These are phyloP conservation scores for Penicillium sp. DNA, from an alignment of 2,329 filamentous ascomycete genomes.

Conservation along the genomic window DNA sequence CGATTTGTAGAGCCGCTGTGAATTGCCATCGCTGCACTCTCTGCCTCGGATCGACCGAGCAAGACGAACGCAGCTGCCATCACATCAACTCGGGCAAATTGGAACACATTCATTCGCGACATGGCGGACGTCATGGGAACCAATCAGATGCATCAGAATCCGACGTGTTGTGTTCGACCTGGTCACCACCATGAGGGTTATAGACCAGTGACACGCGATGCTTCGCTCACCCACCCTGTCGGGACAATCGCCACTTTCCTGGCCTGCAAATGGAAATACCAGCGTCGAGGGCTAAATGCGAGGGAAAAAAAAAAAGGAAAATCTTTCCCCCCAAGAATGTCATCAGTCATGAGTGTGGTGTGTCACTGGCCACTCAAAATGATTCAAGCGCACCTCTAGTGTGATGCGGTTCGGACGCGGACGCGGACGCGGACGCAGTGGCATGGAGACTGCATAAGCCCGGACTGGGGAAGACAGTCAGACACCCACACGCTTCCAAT, in stretches of 20 bases:
- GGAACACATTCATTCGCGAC: conserved; percentile 21
- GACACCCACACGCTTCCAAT: too few relatives aligned
- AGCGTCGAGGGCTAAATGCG: too few relatives aligned
- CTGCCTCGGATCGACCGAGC: conserved; percentile 14
- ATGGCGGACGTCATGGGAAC: conserved; percentile 9
- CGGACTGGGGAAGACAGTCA: too few relatives aligned
- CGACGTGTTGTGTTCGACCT: background rate
- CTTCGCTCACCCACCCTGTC: too few relatives aligned
- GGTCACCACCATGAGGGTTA: background rate
- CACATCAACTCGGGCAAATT: conserved; percentile 19
- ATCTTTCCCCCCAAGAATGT: too few relatives aligned
- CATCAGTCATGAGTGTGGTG: too few relatives aligned
- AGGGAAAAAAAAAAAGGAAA: too few relatives aligned
- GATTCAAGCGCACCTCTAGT: background rate
- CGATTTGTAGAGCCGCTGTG: too few relatives aligned
- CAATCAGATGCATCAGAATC: conserved; percentile 18
- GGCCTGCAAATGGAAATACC: too few relatives aligned
- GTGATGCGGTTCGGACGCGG: background rate
- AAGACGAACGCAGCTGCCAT: conserved; percentile 11
- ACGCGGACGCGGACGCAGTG: conserved; percentile 5
- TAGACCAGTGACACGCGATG: too few relatives aligned
- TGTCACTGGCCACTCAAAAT: too few relatives aligned
- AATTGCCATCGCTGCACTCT: background rate
- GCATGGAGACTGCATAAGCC: conserved; percentile 3
- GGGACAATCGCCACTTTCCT: too few relatives aligned